Evolutionary conservation across 768 basidiomycete genomes (phyloP).

Genomic region (Hypholoma sublateritium): DNA sequence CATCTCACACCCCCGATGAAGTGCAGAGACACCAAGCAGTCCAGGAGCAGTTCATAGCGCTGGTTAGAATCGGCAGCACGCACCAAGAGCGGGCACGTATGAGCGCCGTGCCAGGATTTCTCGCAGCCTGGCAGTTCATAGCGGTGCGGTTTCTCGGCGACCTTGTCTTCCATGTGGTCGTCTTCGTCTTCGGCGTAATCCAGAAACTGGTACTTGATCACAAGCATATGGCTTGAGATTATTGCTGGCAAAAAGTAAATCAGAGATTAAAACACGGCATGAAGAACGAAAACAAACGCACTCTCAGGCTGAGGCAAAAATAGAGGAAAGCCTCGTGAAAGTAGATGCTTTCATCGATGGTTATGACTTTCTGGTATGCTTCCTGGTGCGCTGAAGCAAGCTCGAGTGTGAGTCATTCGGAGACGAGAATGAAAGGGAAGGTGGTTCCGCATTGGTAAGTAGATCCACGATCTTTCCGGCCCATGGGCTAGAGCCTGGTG

Average conservation of each 20-base stretch:
- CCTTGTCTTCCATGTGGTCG: constrained; percentile 38
- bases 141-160: constrained; percentile 58
- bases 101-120: constrained; percentile 85
- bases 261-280: background rate
- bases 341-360: constrained; percentile 15
- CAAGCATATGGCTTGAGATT: constrained; percentile 69
- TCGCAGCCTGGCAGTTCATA: constrained; percentile 76
- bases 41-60: too few relatives aligned
- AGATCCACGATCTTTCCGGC: constrained; percentile 35
- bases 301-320: constrained; percentile 37
- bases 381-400: constrained; percentile 21
- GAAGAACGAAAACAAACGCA: constrained; percentile 33
- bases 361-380: constrained; percentile 18
- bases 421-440: constrained; percentile 31
- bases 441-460: constrained; percentile 28
- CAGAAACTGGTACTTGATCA: constrained; percentile 71
- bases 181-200: constrained; percentile 63
- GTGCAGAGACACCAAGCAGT: too few relatives aligned
- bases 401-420: constrained; percentile 22
- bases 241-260: constrained; percentile 34
- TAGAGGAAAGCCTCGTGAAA: constrained; percentile 36
- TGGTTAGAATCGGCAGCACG: too few relatives aligned
- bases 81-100: too few relatives aligned
- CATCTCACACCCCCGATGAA: too few relatives aligned
- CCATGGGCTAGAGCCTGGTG: constrained; percentile 42